Conservation (phyloP, 2,329 filamentous ascomycete genomes). For the Talaromyces rugulosus region DNA sequence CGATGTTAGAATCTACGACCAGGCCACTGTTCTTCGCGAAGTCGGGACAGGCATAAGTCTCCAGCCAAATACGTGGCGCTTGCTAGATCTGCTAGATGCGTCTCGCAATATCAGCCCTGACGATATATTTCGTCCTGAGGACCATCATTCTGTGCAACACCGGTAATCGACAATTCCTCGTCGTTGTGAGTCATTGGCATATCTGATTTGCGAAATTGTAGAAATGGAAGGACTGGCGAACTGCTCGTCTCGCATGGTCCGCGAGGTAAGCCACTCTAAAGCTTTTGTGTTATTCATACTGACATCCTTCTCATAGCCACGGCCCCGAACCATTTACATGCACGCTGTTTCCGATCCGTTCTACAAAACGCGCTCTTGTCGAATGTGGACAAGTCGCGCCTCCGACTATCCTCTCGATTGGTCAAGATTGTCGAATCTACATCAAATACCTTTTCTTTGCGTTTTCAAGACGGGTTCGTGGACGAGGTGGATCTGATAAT, state of each 20-base stretch:
- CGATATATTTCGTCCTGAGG: not conserved
- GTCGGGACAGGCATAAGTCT: constrained; percentile 12
- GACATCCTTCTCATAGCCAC: not conserved
- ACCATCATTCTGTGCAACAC: constrained; percentile 4
- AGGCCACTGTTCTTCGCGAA: constrained; percentile 9
- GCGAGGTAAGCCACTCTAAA: not conserved
- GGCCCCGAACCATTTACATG: not conserved
- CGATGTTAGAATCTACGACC: constrained; percentile 4
- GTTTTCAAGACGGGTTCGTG: not conserved
- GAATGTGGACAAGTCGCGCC: not conserved
- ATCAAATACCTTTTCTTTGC: not conserved
- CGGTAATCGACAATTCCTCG: not conserved
- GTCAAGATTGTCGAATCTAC: not conserved
- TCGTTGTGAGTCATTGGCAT: too few species aligned
- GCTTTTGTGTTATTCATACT: too few species aligned
- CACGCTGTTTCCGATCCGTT: not conserved
- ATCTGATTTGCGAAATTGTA: not conserved
- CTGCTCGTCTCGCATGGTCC: not conserved
- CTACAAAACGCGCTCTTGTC: constrained; percentile 3
- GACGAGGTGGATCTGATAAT: constrained; percentile 4
- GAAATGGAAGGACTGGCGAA: constrained; percentile 6
- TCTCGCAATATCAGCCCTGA: constrained; percentile 4
- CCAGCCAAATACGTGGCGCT: constrained; percentile 12
- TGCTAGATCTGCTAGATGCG: constrained; percentile 10
- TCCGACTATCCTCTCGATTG: not conserved